Base-by-base conservation (phyloP, 106 monocot genomes). In the Dactylorhiza incarnata region DNA sequence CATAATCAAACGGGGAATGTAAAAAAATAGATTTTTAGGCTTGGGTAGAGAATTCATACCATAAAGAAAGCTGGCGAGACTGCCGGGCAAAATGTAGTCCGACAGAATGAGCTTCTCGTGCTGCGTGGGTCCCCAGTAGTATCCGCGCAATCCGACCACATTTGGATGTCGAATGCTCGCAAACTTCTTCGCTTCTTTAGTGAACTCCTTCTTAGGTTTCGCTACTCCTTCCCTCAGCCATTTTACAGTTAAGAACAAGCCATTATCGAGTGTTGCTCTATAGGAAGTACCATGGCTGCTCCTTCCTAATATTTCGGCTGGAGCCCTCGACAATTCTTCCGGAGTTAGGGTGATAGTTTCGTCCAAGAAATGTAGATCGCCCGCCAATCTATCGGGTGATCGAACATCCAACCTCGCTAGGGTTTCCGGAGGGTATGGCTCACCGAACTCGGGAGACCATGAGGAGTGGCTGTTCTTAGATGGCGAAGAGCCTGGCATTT, bases 221-320 rank as follows among this genome's bases (percentile, higher is more conserved):
- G 97, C 91, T 19, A 97, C 91, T 4, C 97, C 97, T 86, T 94
- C 94, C 74, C 94, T 84, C 46, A 97, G 81, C 97, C 94, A 97
- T 73, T 97, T 97, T 61, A 97, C 97, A 0, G 94, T 94, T 75
- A 97, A 69, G 45, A 97, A 81, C 17, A 94, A 84, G 0, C 97
- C 97, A 78, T 97, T 97, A 23, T 94, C 97, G 6, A 97, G 74
- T 12, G 94, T 97, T 3, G 94, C 97, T 75, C 86, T 78, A 44
- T 97, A 97, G 23, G 94, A 97, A 15, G 97, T 97, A 9, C 97
- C 97, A 75, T 97, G 97, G 76, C 91, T 97, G 78, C 97, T 97
- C 78, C 97, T 89, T 25, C 97, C 97, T 61, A 97, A 73, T 6
- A 97, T 84, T 76, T 97, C 97, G 7, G 97, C 97, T 15, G 97